Evolutionary conservation across 2,329 filamentous ascomycete species (phyloP).

Genomic region (Neoscytalidium dimidiatum): DNA sequence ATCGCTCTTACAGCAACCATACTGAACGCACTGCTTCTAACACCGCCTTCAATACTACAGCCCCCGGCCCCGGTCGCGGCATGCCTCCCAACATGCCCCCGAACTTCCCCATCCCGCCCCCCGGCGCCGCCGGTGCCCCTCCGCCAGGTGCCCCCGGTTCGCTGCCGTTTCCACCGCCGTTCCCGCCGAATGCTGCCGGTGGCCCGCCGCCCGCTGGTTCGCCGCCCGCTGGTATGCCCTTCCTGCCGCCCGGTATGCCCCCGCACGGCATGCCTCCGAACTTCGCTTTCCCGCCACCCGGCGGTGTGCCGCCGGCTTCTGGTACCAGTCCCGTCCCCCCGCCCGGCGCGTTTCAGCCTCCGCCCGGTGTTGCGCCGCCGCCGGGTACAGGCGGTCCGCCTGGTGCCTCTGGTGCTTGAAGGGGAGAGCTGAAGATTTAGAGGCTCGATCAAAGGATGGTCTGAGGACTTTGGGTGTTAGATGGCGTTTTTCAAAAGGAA

Average conservation of each 20-base stretch:
- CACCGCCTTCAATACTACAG: neutral
- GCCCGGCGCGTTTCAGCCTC: conserved; percentile 15
- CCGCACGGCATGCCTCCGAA: conserved; percentile 30
- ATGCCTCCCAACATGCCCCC: conserved; percentile 35
- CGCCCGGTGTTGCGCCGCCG: conserved; percentile 9
- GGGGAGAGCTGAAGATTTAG: neutral
- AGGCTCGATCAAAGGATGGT: neutral
- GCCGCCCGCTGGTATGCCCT: conserved; percentile 41
- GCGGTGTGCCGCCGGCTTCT: neutral
- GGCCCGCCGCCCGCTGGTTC: conserved; percentile 26
- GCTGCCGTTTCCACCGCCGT: conserved; percentile 30
- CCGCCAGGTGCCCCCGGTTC: conserved; percentile 22
- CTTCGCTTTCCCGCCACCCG: conserved; percentile 22
- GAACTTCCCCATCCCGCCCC: conserved; percentile 9
- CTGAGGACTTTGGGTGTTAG: conserved; percentile 8
- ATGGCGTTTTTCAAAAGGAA: neutral
- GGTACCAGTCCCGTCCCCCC: conserved; percentile 11
- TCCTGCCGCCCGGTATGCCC: conserved; percentile 36
- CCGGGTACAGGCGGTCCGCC: neutral
- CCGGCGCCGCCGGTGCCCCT: conserved; percentile 1
- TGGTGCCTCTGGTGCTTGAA: conserved; percentile 7
- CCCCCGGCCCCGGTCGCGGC: conserved; percentile 27
- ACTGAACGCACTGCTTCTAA: conserved; percentile 7
- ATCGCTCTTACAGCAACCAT: neutral
- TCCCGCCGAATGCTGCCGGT: conserved; percentile 24